These are phyloP conservation scores for Hordeum vulgare DNA, from an alignment of 176 grass and related monocot genomes.

Conservation along the genomic window DNA sequence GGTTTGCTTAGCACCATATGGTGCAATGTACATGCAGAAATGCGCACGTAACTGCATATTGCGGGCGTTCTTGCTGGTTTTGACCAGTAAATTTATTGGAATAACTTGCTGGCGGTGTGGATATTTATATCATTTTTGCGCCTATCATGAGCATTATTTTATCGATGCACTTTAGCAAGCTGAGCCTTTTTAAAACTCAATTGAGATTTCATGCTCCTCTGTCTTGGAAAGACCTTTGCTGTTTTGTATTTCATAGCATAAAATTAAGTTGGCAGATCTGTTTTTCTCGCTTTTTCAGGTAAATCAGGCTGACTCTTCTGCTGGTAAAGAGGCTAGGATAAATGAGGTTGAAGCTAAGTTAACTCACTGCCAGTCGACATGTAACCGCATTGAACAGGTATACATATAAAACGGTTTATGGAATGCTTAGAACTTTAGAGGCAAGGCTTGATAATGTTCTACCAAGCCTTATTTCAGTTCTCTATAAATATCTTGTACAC, in stretches of 20 bases:
- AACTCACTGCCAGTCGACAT: conserved; percentile 61
- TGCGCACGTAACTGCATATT: background rate
- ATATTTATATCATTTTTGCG: background rate
- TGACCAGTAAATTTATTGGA: background rate
- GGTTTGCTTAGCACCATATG: background rate
- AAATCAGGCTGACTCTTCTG: conserved; percentile 60
- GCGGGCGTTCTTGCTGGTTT: background rate
- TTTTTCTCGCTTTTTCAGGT: conserved; percentile 37
- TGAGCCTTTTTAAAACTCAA: background rate
- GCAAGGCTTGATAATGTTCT: conserved; percentile 15
- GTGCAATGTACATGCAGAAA: background rate
- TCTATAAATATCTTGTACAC: background rate
- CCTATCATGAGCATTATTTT: background rate
- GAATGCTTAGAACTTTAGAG: background rate
- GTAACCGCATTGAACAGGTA: conserved; percentile 76
- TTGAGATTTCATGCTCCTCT: background rate
- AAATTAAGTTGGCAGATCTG: background rate
- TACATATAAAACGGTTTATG: background rate
- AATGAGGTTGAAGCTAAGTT: conserved; percentile 69
- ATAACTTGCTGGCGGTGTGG: background rate
- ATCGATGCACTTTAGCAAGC: background rate
- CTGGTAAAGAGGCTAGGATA: conserved; percentile 62
- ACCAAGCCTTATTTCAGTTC: background rate
- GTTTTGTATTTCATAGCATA: background rate
- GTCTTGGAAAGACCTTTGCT: background rate